Percentiles rank a stretch among this genome's conserved stretches.
Evolutionary conservation across 176 grass and related monocot species (phyloP).

Genomic region (Oryza coarctata): DNA sequence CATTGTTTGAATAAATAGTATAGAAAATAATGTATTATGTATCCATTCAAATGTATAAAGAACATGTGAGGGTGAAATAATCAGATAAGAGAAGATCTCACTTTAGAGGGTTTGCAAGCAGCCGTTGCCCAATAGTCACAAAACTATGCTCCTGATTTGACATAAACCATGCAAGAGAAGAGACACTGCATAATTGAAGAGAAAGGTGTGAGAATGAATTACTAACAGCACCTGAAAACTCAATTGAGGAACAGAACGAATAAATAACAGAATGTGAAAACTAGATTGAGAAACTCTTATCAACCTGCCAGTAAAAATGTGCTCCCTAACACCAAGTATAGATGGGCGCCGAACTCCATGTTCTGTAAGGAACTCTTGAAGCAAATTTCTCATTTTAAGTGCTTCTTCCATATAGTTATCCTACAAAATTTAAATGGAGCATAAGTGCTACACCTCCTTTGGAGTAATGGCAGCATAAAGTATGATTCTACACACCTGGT

Average conservation of each 20-base stretch:
- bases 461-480: constrained; percentile 16
- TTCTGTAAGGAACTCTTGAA: constrained; percentile 84
- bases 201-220: constrained; percentile 33
- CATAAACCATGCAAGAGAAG: constrained; percentile 99
- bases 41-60: neutral
- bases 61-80: neutral
- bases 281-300: constrained; percentile 17
- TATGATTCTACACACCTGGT: constrained; percentile 64
- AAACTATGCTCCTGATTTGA: constrained; percentile 98
- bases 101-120: constrained; percentile 88
- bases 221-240: constrained; percentile 28
- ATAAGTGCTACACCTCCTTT: neutral
- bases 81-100: constrained; percentile 41
- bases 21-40: neutral
- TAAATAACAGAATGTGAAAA: constrained; percentile 27
- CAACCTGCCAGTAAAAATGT: constrained; percentile 96
- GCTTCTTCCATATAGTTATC: constrained; percentile 98
- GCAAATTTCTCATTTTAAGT: constrained; percentile 97
- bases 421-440: constrained; percentile 47
- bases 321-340: constrained; percentile 95
- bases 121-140: constrained; percentile 89
- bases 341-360: constrained; percentile 71
- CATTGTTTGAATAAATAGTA: neutral
- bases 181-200: constrained; percentile 66
- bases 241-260: constrained; percentile 27